phyloP scores from a whole-genome alignment of 768 basidiomycete genomes.

The Pisolithus tinctorius region DNA sequence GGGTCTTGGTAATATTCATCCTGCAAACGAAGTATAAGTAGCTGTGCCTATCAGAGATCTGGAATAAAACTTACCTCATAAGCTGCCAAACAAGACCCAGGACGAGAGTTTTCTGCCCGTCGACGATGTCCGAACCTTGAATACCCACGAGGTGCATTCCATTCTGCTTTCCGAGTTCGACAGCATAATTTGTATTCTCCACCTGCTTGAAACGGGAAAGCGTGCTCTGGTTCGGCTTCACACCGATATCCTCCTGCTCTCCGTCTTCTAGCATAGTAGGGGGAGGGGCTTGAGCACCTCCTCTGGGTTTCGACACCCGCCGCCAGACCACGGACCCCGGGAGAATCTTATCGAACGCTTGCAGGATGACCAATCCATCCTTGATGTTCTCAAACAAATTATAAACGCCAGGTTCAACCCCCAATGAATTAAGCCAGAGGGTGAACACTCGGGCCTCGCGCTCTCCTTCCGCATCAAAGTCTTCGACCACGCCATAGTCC shows the following conservation, averaged over 20 bases:
- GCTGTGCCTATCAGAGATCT: neutral
- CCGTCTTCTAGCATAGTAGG: conserved; percentile 35
- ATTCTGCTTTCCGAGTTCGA: conserved; percentile 89
- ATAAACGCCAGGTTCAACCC: conserved; percentile 93
- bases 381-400: conserved; percentile 95
- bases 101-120: conserved; percentile 87
- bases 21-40: conserved; percentile 26
- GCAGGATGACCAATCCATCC: conserved; percentile 86
- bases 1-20: conserved; percentile 86
- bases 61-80: conserved; percentile 58
- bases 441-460: conserved; percentile 97
- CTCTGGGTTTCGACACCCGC: conserved; percentile 89
- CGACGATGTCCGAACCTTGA: conserved; percentile 96
- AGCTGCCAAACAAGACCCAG: conserved; percentile 97
- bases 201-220: conserved; percentile 95
- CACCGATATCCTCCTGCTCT: conserved; percentile 74
- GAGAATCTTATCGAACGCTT: conserved; percentile 93
- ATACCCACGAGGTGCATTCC: conserved; percentile 96
- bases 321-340: conserved; percentile 94
- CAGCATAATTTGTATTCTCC: conserved; percentile 95
- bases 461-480: conserved; percentile 99
- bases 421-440: conserved; percentile 95
- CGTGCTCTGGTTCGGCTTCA: conserved; percentile 75
- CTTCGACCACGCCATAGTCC: conserved; percentile 83
- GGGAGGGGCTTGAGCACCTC: conserved; percentile 35